Conservation (phyloP, 2,329 filamentous ascomycete genomes). For the Aspergillus hortae region DNA sequence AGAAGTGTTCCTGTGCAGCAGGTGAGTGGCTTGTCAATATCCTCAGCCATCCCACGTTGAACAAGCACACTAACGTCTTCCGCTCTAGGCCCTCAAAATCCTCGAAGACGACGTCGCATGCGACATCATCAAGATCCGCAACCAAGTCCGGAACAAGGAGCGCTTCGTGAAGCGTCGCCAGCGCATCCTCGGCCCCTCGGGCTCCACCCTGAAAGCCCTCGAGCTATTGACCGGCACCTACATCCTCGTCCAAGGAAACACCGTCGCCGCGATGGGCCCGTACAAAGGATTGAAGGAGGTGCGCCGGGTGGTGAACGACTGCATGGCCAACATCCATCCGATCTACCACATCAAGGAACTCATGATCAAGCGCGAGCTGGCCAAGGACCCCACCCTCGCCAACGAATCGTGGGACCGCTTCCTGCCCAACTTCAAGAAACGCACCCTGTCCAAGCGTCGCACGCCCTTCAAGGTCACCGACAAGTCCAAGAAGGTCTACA, state of each 20-base stretch:
- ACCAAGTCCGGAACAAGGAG: constrained; percentile 87
- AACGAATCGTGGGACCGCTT: constrained; percentile 95
- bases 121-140: constrained; percentile 95
- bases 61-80: not conserved
- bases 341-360: constrained; percentile 93
- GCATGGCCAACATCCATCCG: constrained; percentile 90
- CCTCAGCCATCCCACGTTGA: too few relatives aligned
- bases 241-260: constrained; percentile 94
- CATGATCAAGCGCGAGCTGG: constrained; percentile 90
- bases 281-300: constrained; percentile 94
- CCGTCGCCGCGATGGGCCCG: constrained; percentile 84
- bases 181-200: constrained; percentile 84
- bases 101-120: constrained; percentile 87
- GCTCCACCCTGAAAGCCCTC: constrained; percentile 88
- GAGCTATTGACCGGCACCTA: constrained; percentile 90
- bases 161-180: constrained; percentile 93
- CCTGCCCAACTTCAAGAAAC: constrained; percentile 94
- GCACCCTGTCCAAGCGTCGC: constrained; percentile 77
- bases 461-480: constrained; percentile 83
- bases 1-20: constrained; percentile 89
- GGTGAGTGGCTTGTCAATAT: constrained; percentile 17
- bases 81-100: constrained; percentile 74
- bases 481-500: constrained; percentile 92
- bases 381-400: constrained; percentile 80
- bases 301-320: constrained; percentile 84